Evolutionary conservation across 2,329 filamentous ascomycete species (phyloP).

Genomic region (Ophiostoma ulmi): DNA sequence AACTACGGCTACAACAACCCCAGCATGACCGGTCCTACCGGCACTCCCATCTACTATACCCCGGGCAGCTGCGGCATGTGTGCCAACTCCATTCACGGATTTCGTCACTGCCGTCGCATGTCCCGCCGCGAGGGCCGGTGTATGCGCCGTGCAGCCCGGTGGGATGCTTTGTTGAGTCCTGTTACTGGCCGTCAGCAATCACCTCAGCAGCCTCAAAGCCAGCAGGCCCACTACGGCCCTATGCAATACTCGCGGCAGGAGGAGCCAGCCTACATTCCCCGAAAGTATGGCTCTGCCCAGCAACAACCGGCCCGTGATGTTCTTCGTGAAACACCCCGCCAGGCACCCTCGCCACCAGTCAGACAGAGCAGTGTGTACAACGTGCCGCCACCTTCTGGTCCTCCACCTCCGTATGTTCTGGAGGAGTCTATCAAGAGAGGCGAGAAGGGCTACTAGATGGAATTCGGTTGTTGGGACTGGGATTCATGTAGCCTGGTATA

Average conservation of each 20-base stretch:
- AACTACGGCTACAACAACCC: not conserved
- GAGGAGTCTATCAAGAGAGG: not conserved
- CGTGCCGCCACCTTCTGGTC: not conserved
- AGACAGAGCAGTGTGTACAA: not conserved
- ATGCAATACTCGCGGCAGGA: not conserved
- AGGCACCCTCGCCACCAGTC: not conserved
- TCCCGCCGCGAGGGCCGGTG: conserved; percentile 10
- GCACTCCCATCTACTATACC: not conserved
- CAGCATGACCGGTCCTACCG: not conserved
- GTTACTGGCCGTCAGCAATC: not conserved
- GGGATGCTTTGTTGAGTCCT: not conserved
- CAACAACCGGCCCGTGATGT: not conserved
- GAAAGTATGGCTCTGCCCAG: not conserved
- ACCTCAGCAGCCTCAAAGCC: not conserved
- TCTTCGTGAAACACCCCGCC: not conserved
- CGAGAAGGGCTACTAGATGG: not conserved
- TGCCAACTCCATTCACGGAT: not conserved
- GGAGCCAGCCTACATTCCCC: not conserved
- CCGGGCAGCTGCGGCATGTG: not conserved
- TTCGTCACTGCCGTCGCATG: not conserved
- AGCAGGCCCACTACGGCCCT: not conserved
- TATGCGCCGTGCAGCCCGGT: conserved; percentile 2
- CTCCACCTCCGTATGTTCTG: not conserved
- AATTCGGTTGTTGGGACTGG: not conserved
- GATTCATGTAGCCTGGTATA: no score